Conservation (phyloP, 345 rosid genomes). For the Gossypium australe region DNA sequence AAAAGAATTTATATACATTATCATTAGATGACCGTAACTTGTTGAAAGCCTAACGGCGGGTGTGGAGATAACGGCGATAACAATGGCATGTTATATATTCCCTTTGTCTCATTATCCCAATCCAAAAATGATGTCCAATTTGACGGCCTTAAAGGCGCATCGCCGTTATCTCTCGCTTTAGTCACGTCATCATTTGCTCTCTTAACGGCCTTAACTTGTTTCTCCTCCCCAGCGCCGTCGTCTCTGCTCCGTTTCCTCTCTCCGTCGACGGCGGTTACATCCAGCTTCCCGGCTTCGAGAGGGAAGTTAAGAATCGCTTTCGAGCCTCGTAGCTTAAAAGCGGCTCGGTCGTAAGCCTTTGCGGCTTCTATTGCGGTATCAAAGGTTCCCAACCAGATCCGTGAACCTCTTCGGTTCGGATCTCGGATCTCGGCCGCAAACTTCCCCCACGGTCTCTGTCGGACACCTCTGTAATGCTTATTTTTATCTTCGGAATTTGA, state of each 20-base stretch:
- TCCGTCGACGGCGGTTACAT: slow-evolving; percentile 19
- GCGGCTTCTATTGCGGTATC: slow-evolving; percentile 73
- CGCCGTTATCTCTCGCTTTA: slow-evolving; percentile 14
- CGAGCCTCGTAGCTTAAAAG: slow-evolving; percentile 72
- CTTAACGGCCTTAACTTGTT: slow-evolving; percentile 16
- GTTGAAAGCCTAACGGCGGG: slow-evolving; percentile 29
- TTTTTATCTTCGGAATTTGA: slow-evolving; percentile 21
- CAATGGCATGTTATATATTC: slow-evolving; percentile 38
- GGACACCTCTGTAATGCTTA: slow-evolving; percentile 78
- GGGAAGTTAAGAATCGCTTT: slow-evolving; percentile 90
- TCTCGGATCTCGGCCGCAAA: slow-evolving; percentile 96
- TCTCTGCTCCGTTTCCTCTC: slow-evolving; percentile 42
- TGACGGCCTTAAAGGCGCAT: slow-evolving; percentile 36
- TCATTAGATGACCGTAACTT: slow-evolving; percentile 19
- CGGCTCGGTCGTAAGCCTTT: slow-evolving; percentile 77
- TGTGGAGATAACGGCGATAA: slow-evolving; percentile 56
- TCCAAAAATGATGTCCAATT: slow-evolving; percentile 36
- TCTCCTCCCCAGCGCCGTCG: slow-evolving; percentile 16
- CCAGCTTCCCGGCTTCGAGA: slow-evolving; percentile 48
- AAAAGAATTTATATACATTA: not conserved
- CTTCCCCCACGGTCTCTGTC: slow-evolving; percentile 93
- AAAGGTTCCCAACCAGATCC: slow-evolving; percentile 89
- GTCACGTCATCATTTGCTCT: slow-evolving; percentile 27
- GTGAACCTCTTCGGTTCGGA: slow-evolving; percentile 62
- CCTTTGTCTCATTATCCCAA: slow-evolving; percentile 30